phyloP scores from a whole-genome alignment of 2,329 filamentous ascomycete genomes.

The Colletotrichum orbiculare region DNA sequence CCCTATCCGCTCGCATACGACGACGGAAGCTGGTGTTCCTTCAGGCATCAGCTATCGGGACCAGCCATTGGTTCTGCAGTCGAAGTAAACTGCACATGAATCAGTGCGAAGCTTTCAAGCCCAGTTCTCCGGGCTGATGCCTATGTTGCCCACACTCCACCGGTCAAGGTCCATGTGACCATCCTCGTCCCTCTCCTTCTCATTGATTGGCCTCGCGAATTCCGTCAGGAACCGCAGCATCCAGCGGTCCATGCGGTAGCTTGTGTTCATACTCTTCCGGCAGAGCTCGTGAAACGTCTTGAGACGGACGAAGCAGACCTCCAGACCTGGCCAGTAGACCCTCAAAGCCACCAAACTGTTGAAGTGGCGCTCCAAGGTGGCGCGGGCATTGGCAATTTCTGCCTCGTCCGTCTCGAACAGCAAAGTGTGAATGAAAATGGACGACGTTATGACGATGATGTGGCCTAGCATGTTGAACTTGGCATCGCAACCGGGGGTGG shows the following conservation, averaged over 20 bases:
- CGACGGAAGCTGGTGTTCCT: too few relatives aligned
- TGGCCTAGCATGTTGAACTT: slow-evolving; percentile 58
- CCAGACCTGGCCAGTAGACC: slow-evolving; percentile 54
- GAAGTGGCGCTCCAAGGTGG: slow-evolving; percentile 56
- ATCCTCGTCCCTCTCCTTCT: slow-evolving; percentile 41
- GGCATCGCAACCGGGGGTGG: slow-evolving; percentile 50
- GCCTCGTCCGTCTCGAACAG: slow-evolving; percentile 51
- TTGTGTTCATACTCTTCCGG: slow-evolving; percentile 48
- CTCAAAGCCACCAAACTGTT: slow-evolving; percentile 53
- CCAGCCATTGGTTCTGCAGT: not conserved
- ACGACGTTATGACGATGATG: slow-evolving; percentile 58
- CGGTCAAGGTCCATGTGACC: slow-evolving; percentile 33
- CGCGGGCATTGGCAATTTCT: slow-evolving; percentile 48
- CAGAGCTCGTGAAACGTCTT: slow-evolving; percentile 56
- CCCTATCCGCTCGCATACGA: too few relatives aligned
- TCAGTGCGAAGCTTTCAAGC: slow-evolving; percentile 7
- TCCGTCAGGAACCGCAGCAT: slow-evolving; percentile 52
- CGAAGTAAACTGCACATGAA: not conserved
- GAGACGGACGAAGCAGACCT: slow-evolving; percentile 51
- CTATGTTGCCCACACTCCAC: slow-evolving; percentile 38
- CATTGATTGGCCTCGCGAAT: slow-evolving; percentile 45
- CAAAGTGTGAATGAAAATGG: slow-evolving; percentile 57
- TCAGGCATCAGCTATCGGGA: too few relatives aligned
- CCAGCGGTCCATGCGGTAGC: slow-evolving; percentile 55
- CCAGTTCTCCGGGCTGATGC: slow-evolving; percentile 38